Conservation (phyloP, 176 grass and related monocot species). For the Bromus sterilis region DNA sequence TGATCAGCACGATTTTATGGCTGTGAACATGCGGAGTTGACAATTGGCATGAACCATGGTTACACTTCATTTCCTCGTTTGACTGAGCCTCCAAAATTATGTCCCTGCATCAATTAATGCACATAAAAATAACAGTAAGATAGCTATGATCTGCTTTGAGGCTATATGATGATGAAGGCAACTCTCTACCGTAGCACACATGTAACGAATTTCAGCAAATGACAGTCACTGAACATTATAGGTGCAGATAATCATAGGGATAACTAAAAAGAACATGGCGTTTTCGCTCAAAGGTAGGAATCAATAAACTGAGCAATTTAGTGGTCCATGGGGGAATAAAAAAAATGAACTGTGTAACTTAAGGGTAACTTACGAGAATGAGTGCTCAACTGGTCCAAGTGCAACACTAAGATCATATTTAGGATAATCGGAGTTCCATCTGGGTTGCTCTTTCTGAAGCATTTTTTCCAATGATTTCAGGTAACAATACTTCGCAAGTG, state of each 20-base stretch:
- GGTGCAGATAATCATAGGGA: not conserved
- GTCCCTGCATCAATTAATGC: conserved; percentile 51
- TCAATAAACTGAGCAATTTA: not conserved
- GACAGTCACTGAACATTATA: not conserved
- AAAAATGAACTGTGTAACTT: not conserved
- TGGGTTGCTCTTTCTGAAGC: conserved; percentile 67
- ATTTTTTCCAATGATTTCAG: conserved; percentile 58
- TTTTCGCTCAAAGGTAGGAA: not conserved
- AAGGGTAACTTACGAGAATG: conserved; percentile 56
- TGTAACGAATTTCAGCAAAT: not conserved
- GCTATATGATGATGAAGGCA: not conserved
- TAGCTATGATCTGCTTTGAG: not conserved
- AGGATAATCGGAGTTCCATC: conserved; percentile 37
- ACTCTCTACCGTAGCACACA: not conserved
- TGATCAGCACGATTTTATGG: conserved; percentile 64
- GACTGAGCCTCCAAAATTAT: conserved; percentile 73
- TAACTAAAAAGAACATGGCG: not conserved
- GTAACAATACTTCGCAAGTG: conserved; percentile 60
- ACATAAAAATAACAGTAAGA: not conserved
- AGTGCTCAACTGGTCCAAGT: conserved; percentile 32
- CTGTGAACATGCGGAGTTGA: conserved; percentile 47
- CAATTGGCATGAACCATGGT: conserved; percentile 38
- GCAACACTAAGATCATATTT: conserved; percentile 40
- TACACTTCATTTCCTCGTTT: conserved; percentile 32
- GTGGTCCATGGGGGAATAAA: no score